Base-by-base conservation (phyloP, 2,329 filamentous ascomycete species). In the Fusarium algeriense region DNA sequence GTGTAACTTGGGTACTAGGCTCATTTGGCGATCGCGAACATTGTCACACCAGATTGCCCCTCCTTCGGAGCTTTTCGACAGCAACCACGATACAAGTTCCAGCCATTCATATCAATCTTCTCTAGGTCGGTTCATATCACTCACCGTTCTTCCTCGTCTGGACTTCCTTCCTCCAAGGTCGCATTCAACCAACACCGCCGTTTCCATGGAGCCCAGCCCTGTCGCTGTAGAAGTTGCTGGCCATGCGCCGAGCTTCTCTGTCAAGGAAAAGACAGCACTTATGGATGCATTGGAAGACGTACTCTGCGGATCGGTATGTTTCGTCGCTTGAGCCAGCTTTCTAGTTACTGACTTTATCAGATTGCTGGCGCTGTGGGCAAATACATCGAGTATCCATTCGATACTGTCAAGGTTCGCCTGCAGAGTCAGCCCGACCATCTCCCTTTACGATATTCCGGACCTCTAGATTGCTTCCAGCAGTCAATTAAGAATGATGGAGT, bases 371-470 rank as follows among this genome's bases (percentile, higher is more conserved):
- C 97, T 65, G 91, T 93, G 38, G 95, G 95, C 69, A 99, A 98
- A 85, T 93, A 95, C 80, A 95, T 99, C 78, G 96, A 99, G 81
- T 99, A 98, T 80, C 96, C 96, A 28, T 99, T 99, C 83, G 96
- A 99, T 83, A 99, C 96, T 0, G 91, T 99, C 81, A 99, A 99
- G 83, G 96, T 99, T 66, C 93, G 96, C 43, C 89, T 99, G 14
- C 96, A 99, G 81, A 96, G 95, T n/a, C 95, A 98, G 81, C 93
- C 94, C 37, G 92, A 95, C 80, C 89, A 92, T 76, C 86, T 94
- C 5, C 94, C 94, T 19, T 88, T 95, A 23, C 91, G 89, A 66
- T 98, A 98, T 81, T 90, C 84, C 9, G 96, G 96, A 0, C 95
- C 96, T 0, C 77, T 98, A 70, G 96, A 99, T 83, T 98, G 96